phyloP scores from a whole-genome alignment of 495 filamentous ascomycete genomes.

The Xylona heveae region DNA sequence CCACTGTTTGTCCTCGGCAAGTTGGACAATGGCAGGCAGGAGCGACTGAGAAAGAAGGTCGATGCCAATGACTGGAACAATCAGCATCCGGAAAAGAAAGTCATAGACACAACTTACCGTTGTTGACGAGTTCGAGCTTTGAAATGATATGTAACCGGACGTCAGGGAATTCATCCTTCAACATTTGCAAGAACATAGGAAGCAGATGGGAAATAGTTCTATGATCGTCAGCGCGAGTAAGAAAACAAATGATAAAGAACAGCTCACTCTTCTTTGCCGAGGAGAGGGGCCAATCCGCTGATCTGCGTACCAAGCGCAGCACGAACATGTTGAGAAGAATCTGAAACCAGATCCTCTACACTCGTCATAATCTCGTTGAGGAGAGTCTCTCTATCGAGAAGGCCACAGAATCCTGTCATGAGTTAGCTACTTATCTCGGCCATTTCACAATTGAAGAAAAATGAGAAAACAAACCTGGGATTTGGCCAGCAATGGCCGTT shows the following conservation, averaged over 20 bases:
- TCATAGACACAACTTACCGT: constrained; percentile 33
- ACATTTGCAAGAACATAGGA: constrained; percentile 98
- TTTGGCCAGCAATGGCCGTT: constrained; percentile 91
- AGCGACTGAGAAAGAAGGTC: constrained; percentile 91
- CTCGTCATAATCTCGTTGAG: constrained; percentile 94
- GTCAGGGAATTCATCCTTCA: constrained; percentile 97
- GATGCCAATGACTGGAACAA: constrained; percentile 68
- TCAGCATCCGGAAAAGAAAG: constrained; percentile 8
- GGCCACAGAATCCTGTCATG: constrained; percentile 64
- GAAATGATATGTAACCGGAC: constrained; percentile 97
- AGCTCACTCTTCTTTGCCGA: constrained; percentile 89
- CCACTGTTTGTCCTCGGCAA: constrained; percentile 99
- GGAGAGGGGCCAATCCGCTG: constrained; percentile 85
- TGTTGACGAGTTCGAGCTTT: constrained; percentile 92
- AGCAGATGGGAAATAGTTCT: constrained; percentile 92
- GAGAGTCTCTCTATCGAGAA: constrained; percentile 70
- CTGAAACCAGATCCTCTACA: constrained; percentile 87
- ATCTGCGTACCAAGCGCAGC: constrained; percentile 92
- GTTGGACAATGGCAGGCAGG: constrained; percentile 90
- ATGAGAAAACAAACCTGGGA: constrained; percentile 48
- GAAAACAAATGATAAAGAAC: not conserved
- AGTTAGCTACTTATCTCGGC: not conserved
- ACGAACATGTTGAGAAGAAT: constrained; percentile 89
- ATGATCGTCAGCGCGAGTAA: not conserved
- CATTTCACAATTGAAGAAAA: too few relatives aligned